Base-by-base conservation (phyloP, 2,329 filamentous ascomycete genomes). In the Curvularia eragrostidis region DNA sequence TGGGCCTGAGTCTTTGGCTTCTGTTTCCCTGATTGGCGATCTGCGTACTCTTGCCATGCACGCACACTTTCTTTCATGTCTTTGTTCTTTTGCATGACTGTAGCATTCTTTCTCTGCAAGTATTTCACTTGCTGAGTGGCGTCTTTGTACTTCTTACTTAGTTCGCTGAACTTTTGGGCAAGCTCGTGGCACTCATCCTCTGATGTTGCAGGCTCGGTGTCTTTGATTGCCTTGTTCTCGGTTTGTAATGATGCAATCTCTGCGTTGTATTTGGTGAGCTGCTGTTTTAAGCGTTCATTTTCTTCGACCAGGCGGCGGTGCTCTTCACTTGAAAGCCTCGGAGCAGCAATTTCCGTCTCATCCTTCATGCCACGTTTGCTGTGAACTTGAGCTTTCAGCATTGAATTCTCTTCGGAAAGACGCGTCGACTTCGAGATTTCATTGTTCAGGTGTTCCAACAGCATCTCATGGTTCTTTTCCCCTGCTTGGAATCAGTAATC, bases 1-100 rank as follows among this genome's bases (percentile, higher is more conserved):
- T 55, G 63, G 8, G 28, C 36, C 34, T 67, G 53, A 6, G n/a
- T 30, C 50, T 70, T 69, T 26, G 53, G 48, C 58, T 64, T 68
- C 32, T 64, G 66, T 32, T 66, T 70, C 15, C 63, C 67, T 4
- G 64, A 59, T 26, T 75, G 66, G 10, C 68, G 72, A 50, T 77
- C 73, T 42, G 64, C 67, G 43, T 75, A 77, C 21, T 71, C 65
- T 56, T 76, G 73, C 77, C 76, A 78, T 26, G 71, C 71, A 41
- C 68, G 72, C 7, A 77, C 74, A 32, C 61, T 76, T 13, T 76
- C 68, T 52, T 80, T 80, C 67, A 78, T 77, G 2, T 76, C 69
- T 43, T 67, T 71, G 51, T 77, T 75, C 52, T 75, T 74, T 43
- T 71, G 62, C 70, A 69, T 77, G 44, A 72, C 75, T 38, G 53